Evolutionary conservation across 2,329 filamentous ascomycete species (phyloP).

Genomic region (Penicillium sp.): DNA sequence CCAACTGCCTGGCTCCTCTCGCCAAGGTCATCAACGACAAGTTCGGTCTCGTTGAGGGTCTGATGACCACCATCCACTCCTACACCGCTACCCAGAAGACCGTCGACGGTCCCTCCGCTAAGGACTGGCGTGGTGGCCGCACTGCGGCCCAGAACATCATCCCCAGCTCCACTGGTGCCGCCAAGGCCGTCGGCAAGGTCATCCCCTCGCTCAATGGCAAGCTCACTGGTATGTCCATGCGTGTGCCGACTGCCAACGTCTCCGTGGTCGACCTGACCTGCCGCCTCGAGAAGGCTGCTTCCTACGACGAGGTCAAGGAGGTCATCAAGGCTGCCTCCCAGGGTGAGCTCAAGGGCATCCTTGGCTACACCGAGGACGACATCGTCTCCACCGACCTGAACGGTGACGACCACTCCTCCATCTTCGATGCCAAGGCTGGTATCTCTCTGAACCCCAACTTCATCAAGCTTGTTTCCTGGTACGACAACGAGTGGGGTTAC

Average conservation of each 20-base stretch:
- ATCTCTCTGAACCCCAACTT: constrained; percentile 98
- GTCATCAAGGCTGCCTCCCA: constrained; percentile 82
- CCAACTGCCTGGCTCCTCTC: constrained; percentile 98
- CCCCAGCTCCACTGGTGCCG: constrained; percentile 96
- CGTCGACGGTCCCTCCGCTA: constrained; percentile 91
- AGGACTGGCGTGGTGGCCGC: constrained; percentile 99
- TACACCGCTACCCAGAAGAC: constrained; percentile 99
- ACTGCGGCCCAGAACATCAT: constrained; percentile 99
- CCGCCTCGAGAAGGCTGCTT: constrained; percentile 80
- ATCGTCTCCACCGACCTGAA: constrained; percentile 90
- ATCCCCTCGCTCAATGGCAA: constrained; percentile 97
- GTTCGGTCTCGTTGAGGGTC: constrained; percentile 93
- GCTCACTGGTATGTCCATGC: constrained; percentile 99
- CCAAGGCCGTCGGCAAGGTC: constrained; percentile 99
- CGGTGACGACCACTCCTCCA: constrained; percentile 88
- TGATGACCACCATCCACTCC: constrained; percentile 99
- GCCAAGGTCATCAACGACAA: constrained; percentile 99
- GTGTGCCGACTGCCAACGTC: constrained; percentile 97
- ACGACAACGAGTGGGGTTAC: constrained; percentile 99
- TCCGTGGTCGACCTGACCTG: constrained; percentile 96
- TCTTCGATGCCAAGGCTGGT: constrained; percentile 99
- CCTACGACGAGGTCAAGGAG: constrained; percentile 79
- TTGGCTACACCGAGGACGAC: constrained; percentile 95
- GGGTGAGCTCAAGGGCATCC: constrained; percentile 78
- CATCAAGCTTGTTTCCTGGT: constrained; percentile 97